Evolutionary conservation across 805 yeast species (phyloP), one percentile per base, ranked within the genome.

Genomic region (Candida takata): DNA sequence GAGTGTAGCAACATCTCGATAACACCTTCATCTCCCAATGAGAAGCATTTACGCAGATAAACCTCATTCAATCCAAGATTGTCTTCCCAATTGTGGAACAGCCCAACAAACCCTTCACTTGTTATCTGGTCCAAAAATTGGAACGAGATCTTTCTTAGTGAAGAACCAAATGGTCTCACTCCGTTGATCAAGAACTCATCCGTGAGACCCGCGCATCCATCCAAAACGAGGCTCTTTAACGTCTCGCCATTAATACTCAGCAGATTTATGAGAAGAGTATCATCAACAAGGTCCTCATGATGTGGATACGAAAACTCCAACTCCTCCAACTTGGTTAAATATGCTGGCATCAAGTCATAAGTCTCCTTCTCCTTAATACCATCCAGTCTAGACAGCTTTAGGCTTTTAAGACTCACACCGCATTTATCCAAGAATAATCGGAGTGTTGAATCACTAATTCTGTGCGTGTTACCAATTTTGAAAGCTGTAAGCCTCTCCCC

Each of bases 391-490:
- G 81, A 70, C 18, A 92, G 54, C 24, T 76, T 69, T 27, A 92
- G 60, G 4, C 66, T 60, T n/a, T 67, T 68, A 25, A 92, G 55
- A 17, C 65, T 64, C 0, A 63, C 47, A n/a, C 77, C 75, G 52
- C 87, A 74, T 36, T 70, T 70, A 31, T 74, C 81, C 14, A 84
- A 62, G 29, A 92, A 52, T 14, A 77, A 56, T 4, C 75, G 67
- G 18, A 90, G 55, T 0, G 87, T 76, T 32, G 73, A 79, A 38
- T 79, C 72, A 11, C 77, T 70, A 44, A 92, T 79, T 37, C 97
- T 66, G 54, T 90, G 95, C 1, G 97, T 90, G 51, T 86, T 84
- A 25, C 77, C 65, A 9, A 92, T 55, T 42, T 79, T 79, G 45
- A 92, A 74, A 29, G 64, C 62, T 17, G 60, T 62, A 37, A 92